Evolutionary conservation across 106 monocot species (phyloP).

Genomic region (Dendrobium catenatum): DNA sequence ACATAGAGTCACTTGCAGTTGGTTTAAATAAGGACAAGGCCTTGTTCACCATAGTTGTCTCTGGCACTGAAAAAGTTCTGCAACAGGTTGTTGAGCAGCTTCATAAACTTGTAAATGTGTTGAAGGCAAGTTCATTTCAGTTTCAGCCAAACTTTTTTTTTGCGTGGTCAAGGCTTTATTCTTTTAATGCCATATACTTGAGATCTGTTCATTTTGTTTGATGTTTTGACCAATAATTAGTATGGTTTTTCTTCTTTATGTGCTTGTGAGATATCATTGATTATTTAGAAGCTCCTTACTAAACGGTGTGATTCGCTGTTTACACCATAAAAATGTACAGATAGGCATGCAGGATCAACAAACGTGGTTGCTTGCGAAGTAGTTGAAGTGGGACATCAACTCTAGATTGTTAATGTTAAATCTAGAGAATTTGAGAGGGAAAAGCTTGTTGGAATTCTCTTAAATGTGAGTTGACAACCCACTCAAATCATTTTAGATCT

Average conservation of each 20-base stretch:
- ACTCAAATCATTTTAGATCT: too few relatives aligned
- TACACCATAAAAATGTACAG: neutral
- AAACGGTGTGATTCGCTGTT: neutral
- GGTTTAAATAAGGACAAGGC: slow-evolving; percentile 89
- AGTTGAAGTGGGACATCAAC: neutral
- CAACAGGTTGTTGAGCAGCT: slow-evolving; percentile 88
- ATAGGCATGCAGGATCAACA: neutral
- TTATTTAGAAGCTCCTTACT: neutral
- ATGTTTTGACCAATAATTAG: neutral
- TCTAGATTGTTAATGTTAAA: neutral
- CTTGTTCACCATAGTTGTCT: slow-evolving; percentile 84
- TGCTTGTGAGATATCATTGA: neutral
- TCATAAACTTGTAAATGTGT: slow-evolving; percentile 80
- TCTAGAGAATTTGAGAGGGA: too few relatives aligned
- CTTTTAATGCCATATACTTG: neutral
- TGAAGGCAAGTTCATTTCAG: slow-evolving; percentile 35
- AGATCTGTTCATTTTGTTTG: neutral
- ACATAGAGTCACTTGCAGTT: slow-evolving; percentile 93
- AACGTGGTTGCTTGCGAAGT: neutral
- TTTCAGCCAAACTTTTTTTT: neutral
- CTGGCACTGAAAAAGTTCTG: slow-evolving; percentile 61
- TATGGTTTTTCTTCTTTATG: neutral
- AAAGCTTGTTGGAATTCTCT: too few relatives aligned
- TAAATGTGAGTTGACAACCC: too few relatives aligned
- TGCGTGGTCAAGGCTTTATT: neutral